Evolutionary conservation across 257 asterid species (phyloP).

Genomic region (Ocimum tenuiflorum): DNA sequence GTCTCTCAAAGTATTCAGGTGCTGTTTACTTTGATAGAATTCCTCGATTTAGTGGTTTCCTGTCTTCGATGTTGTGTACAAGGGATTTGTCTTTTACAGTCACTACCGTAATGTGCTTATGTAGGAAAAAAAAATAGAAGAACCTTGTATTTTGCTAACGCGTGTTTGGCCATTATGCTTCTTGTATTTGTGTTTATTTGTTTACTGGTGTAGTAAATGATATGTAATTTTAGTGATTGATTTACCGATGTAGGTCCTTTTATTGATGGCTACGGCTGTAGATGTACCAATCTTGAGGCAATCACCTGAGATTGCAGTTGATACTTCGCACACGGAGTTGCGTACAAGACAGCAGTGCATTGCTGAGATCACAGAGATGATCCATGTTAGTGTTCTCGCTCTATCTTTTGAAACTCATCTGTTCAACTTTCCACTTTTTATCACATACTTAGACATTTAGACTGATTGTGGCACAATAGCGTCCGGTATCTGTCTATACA

Average conservation of each 20-base stretch:
- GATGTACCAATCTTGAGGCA: slow-evolving; percentile 45
- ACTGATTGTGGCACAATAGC: background rate
- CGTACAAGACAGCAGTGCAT: slow-evolving; percentile 80
- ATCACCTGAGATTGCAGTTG: slow-evolving; percentile 36
- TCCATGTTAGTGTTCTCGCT: slow-evolving; percentile 58
- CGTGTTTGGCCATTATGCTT: background rate
- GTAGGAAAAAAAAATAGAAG: background rate
- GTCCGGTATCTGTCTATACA: background rate
- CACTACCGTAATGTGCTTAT: background rate
- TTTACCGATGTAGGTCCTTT: slow-evolving; percentile 53
- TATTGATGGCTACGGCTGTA: slow-evolving; percentile 97
- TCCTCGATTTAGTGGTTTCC: background rate
- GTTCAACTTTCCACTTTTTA: background rate
- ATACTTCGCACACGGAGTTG: slow-evolving; percentile 45
- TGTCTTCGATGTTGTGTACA: background rate
- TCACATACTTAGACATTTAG: background rate
- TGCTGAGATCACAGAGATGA: slow-evolving; percentile 98
- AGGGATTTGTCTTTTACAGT: background rate
- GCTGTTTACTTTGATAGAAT: background rate
- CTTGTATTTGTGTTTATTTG: background rate
- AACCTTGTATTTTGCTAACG: background rate
- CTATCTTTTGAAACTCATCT: background rate
- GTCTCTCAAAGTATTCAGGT: background rate
- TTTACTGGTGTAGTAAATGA: background rate
- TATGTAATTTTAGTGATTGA: slow-evolving; percentile 1